These are phyloP conservation scores for Penicillium alfredii DNA, from an alignment of 495 filamentous ascomycete genomes.

Conservation along the genomic window DNA sequence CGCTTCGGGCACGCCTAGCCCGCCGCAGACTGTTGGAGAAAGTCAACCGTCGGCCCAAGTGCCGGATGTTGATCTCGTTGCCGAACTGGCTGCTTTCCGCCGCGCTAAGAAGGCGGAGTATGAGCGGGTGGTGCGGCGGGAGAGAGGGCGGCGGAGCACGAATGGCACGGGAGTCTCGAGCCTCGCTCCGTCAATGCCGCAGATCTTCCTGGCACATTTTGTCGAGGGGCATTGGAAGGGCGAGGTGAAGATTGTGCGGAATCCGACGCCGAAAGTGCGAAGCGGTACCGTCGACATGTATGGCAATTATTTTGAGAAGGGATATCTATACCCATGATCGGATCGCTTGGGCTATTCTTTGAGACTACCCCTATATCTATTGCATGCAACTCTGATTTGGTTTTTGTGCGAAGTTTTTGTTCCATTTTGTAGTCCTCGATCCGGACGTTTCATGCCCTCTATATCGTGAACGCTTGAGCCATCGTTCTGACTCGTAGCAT, in stretches of 20 bases:
- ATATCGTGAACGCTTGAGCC: too few relatives aligned
- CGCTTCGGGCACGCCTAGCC: neutral
- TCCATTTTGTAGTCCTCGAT: conserved; percentile 11
- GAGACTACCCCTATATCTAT: neutral
- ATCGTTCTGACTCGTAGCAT: too few relatives aligned
- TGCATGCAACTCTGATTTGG: neutral
- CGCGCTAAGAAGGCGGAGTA: conserved; percentile 41
- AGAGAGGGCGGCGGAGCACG: conserved; percentile 25
- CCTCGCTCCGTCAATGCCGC: conserved; percentile 15
- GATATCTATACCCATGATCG: conserved; percentile 44
- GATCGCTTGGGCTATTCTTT: conserved; percentile 2
- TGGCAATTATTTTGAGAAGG: conserved; percentile 51
- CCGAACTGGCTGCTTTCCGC: conserved; percentile 44
- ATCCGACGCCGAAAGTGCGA: conserved; percentile 36
- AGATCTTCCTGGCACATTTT: conserved; percentile 26
- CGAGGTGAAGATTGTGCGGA: conserved; percentile 47
- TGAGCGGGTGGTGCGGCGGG: conserved; percentile 30
- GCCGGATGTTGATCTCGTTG: conserved; percentile 40
- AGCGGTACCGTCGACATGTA: conserved; percentile 47
- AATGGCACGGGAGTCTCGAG: conserved; percentile 14
- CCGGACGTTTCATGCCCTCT: conserved; percentile 8
- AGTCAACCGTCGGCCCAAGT: conserved; percentile 5
- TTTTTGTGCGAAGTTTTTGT: conserved; percentile 11
- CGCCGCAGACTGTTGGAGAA: neutral
- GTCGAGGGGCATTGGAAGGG: conserved; percentile 51